Evolutionary conservation across 805 yeast species (phyloP), one percentile per base, ranked within the genome.

Genomic region (Wickerhamiella sergipiensis): DNA sequence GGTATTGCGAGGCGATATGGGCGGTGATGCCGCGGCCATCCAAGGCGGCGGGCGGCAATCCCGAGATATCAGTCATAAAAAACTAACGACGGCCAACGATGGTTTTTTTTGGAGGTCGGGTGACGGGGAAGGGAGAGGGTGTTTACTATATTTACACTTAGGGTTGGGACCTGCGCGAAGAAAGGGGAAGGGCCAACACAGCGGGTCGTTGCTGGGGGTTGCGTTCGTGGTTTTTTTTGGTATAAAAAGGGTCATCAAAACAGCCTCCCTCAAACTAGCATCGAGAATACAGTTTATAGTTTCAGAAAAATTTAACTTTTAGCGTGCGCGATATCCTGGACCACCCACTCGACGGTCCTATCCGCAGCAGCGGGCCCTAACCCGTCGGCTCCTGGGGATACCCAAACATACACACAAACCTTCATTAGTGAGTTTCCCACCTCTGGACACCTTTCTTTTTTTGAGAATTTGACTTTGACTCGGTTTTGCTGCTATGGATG

Each of bases 1-100:
- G 71, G 57, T 58, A 69, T 43, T 72, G 57, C 42, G 72, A 67
- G 23, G 73, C 73, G 29, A 69, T 60, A 50, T 70, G 73, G 15
- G 72, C 67, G 22, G 73, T 69, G 47, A 69, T 59, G 40, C 65
- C 70, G 47, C 66, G 67, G 52, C 67, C 72, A 17, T 67, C 64
- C 55, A 68, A 61, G 44, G 63, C 55, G 19, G 61, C 51, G 43
- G 63, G 59, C 18, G 73, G 65, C 55, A 69, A 62, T 52, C 60
- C 62, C 44, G 71, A 63, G 48, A 69, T 48, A 52, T 69, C 73
- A 15, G 63, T 36, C 56, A 53, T 53, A n/a, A n/a, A n/a, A n/a
- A n/a, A n/a, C n/a, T n/a, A n/a, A n/a, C n/a, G n/a, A n/a, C n/a
- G n/a, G n/a, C n/a, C n/a, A n/a, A n/a, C n/a, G 23, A 17, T 17